phyloP scores from a whole-genome alignment of 805 yeast species.

The Metschnikowia dekortorum region DNA sequence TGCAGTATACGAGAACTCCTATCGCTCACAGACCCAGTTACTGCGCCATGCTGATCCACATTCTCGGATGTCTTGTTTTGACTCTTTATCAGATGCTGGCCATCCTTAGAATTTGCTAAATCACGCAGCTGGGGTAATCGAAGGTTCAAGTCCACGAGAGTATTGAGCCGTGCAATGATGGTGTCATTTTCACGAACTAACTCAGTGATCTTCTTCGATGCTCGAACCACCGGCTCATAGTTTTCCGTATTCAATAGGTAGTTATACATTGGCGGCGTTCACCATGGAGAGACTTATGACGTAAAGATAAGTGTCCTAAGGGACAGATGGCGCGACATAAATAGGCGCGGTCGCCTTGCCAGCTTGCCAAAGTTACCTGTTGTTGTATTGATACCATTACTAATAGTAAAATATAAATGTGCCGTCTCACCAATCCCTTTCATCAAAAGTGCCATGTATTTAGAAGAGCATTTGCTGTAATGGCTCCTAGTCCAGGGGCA shows the following conservation, averaged over 20 bases:
- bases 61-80: not conserved
- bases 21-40: not conserved
- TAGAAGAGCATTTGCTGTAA: not conserved
- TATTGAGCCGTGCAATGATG: conserved; percentile 20
- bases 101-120: not conserved
- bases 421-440: not conserved
- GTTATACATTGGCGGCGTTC: conserved; percentile 1
- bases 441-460: not conserved
- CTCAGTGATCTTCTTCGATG: conserved; percentile 19
- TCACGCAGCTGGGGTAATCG: conserved; percentile 10
- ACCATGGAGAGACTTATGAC: not conserved
- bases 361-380: not conserved
- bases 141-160: conserved; percentile 20
- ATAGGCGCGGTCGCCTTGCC: not conserved
- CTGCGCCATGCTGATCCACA: not conserved
- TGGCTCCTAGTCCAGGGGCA: not conserved
- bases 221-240: conserved; percentile 25
- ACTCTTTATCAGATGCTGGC: not conserved
- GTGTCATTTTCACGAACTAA: conserved; percentile 23
- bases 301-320: not conserved
- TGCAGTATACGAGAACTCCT: not conserved
- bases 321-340: not conserved
- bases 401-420: not conserved
- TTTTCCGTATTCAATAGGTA: conserved; percentile 29
- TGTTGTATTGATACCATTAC: not conserved